phyloP scores from a whole-genome alignment of 768 basidiomycete genomes.

The Boletus pseudo-olivaceus region DNA sequence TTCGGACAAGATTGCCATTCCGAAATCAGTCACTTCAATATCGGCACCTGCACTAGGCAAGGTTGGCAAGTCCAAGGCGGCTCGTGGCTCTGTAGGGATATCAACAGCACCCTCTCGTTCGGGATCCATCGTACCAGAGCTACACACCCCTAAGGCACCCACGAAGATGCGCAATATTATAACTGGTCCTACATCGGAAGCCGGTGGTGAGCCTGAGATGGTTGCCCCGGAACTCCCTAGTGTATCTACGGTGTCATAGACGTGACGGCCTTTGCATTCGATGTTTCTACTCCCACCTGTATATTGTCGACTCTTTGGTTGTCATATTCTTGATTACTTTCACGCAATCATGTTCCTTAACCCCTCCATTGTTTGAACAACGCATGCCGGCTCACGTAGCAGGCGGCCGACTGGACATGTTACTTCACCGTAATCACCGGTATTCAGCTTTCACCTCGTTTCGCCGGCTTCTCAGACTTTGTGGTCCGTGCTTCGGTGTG shows the following conservation, averaged over 20 bases:
- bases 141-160: conserved; percentile 45
- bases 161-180: conserved; percentile 69
- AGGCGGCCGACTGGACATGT: conserved; percentile 1
- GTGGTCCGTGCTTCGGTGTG: neutral
- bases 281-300: conserved; percentile 4
- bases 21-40: conserved; percentile 43
- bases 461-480: neutral
- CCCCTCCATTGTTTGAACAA: neutral
- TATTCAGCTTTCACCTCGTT: neutral
- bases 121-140: conserved; percentile 50
- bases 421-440: neutral
- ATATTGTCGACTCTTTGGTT: conserved; percentile 7
- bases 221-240: conserved; percentile 16
- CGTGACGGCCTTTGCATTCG: conserved; percentile 3
- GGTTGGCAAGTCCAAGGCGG: conserved; percentile 39
- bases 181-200: conserved; percentile 48
- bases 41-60: conserved; percentile 46
- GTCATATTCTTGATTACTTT: conserved; percentile 11
- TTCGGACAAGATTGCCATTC: conserved; percentile 24
- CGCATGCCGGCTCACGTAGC: too few relatives aligned
- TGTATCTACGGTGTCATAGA: conserved; percentile 19
- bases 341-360: neutral
- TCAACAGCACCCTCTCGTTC: conserved; percentile 58
- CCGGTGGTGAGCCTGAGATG: conserved; percentile 45
- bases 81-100: conserved; percentile 36